A percentile compares a stretch with the other conserved stretches of the same genome.
phyloP scores from a whole-genome alignment of 2,329 filamentous ascomycete genomes.

The Penicillium crustosum region DNA sequence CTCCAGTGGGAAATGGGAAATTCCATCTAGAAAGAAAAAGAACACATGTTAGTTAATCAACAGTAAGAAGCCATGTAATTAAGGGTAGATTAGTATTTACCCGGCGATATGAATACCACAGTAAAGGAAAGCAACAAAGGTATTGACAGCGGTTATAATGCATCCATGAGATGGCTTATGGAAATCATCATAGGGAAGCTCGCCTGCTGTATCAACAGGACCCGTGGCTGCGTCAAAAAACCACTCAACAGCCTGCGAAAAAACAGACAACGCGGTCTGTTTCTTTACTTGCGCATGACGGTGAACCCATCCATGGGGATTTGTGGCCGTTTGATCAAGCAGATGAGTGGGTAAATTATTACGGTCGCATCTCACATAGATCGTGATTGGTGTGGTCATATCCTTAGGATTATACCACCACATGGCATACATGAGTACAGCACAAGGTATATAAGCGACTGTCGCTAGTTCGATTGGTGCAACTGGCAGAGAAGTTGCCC shows the following conservation, averaged over 20 bases:
- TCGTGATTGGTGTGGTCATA: not conserved
- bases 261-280: not conserved
- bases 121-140: not conserved
- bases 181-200: not conserved
- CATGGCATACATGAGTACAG: not conserved
- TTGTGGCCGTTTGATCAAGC: not conserved
- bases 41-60: not conserved
- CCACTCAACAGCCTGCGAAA: not conserved
- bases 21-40: not conserved
- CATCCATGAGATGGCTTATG: not conserved
- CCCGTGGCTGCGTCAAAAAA: not conserved
- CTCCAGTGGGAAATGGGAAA: not conserved
- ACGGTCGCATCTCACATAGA: not conserved
- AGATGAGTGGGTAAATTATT: not conserved
- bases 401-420: not conserved
- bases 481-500: not conserved
- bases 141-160: not conserved
- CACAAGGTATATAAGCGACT: too few relatives aligned
- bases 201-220: not conserved
- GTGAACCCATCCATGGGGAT: not conserved
- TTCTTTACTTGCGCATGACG: not conserved
- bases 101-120: not conserved
- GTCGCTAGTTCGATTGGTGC: too few relatives aligned
- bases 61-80: not conserved
- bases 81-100: not conserved